phyloP scores from a whole-genome alignment of 106 monocot genomes.

The Platanthera zijinensis region DNA sequence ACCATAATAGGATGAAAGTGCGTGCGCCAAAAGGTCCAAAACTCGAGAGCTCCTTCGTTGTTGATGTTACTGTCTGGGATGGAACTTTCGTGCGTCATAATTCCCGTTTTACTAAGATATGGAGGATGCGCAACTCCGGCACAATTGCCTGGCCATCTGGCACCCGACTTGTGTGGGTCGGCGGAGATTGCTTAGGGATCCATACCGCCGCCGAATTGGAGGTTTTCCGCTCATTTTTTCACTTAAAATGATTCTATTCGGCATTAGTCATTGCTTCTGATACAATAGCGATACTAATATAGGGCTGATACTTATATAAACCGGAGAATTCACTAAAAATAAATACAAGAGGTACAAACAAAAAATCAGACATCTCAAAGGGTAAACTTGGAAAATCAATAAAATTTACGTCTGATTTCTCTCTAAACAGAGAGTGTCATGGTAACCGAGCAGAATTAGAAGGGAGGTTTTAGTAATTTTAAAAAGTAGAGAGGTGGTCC shows the following conservation, averaged over 20 bases:
- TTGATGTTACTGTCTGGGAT: slow-evolving; percentile 74
- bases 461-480: no score
- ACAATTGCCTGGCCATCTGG: slow-evolving; percentile 56
- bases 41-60: slow-evolving; percentile 57
- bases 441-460: no score
- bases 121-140: slow-evolving; percentile 89
- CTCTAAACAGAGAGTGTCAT: no score
- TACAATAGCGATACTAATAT: not conserved
- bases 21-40: slow-evolving; percentile 28
- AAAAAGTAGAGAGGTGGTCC: no score
- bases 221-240: slow-evolving; percentile 22
- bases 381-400: no score
- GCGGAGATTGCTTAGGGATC: slow-evolving; percentile 48
- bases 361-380: no score
- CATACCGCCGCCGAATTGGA: slow-evolving; percentile 31
- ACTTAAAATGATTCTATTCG: slow-evolving; percentile 1
- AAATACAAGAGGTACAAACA: no score
- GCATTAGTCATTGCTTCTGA: not conserved
- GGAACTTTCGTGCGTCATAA: slow-evolving; percentile 60
- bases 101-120: slow-evolving; percentile 79
- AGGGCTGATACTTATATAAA: no score
- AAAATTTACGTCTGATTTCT: no score
- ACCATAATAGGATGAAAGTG: slow-evolving; percentile 13
- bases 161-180: slow-evolving; percentile 72
- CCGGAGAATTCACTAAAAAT: no score